Base-by-base conservation (phyloP, 73 alveolate species). In the Uronychia setigera region DNA sequence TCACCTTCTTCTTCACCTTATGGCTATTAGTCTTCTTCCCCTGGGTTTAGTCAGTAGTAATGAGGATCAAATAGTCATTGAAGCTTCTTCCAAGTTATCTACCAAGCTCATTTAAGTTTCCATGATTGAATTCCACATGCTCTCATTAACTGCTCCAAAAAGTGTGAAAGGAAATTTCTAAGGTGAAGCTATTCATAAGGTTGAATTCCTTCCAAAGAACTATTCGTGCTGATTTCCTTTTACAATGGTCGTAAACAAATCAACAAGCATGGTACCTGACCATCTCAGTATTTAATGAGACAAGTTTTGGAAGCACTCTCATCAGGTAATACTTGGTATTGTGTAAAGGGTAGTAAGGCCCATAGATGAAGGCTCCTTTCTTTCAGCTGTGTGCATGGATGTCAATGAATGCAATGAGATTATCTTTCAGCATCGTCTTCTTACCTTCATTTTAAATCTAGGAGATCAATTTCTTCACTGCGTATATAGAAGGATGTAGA, bases 401-500 rank as follows among this genome's bases (percentile, higher is more conserved):
- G 74, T 88, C 94, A 31, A 77, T 31, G 35, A 88, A 76, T 0
- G 85, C 67, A 5, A 46, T 19, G n/a, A 46, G 19, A 11, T 76
- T 74, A 11, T 83, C 79, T 29, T 31, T 83, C n/a, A n/a, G n/a
- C n/a, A n/a, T n/a, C 11, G 59, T 82, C 74, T 83, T 78, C 75
- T 59, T 74, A 26, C 74, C 27, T 31, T 32, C 58, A n/a, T n/a
- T n/a, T n/a, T n/a, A 26, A 32, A 11, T 59, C 78, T 31, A 74
- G 25, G 31, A 11, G 60, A 95, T 74, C 87, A 77, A 1, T 58
- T 32, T 35, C 91, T 94, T 25, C 1, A 95, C 86, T 75, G 86
- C 87, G 77, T 94, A 93, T 30, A 94, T 84, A 59, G 97, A 94
- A 1, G 99, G 98, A 87, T 97, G 98, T 30, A 97, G 87, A 31